Evolutionary conservation across 140 eudicot species (phyloP), one percentile per base, ranked within the genome.

Genomic region (Cichorium intybus): DNA sequence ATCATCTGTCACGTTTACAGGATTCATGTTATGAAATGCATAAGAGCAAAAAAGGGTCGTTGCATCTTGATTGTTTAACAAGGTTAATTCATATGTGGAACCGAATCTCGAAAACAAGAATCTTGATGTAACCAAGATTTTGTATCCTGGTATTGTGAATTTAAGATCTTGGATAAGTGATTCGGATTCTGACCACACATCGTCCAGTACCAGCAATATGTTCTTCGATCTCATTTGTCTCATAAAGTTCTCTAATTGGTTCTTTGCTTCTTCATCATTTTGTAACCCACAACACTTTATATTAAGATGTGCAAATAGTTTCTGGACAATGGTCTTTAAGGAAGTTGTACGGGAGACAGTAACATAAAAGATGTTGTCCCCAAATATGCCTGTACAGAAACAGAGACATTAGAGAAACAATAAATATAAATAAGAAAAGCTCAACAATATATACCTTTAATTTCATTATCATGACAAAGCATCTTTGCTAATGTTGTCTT

Each of bases 181-280:
- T 49, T 74, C 79, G 10, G 77, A 70, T 64, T 54, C 84, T 5
- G 64, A 26, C 84, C 79, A 66, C 55, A 82, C 77, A 27, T 82
- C 87, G 66, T 82, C 87, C 29, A 82, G 64, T 60, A 82, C 87
- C 62, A 82, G 48, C 34, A 82, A 68, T 27, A 71, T 56, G 33
- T 64, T 64, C 33, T 60, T 21, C 26, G 71, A 63, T 39, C 77
- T 72, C 49, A 63, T 68, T 46, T 54, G 55, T 5, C 54, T 64
- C 53, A 77, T 31, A 66, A 78, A 37, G 57, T 31, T 47, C 60
- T 78, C 71, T 7, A 82, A 59, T 28, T 74, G 79, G 57, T 62
- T 35, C 50, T 74, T 53, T 55, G 79, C n/a, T n/a, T n/a, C n/a
- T n/a, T n/a, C n/a, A n/a, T n/a, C n/a, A n/a, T n/a, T n/a, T n/a